phyloP scores from a whole-genome alignment of 129 eudicot species.

The Flaveria linearis region DNA sequence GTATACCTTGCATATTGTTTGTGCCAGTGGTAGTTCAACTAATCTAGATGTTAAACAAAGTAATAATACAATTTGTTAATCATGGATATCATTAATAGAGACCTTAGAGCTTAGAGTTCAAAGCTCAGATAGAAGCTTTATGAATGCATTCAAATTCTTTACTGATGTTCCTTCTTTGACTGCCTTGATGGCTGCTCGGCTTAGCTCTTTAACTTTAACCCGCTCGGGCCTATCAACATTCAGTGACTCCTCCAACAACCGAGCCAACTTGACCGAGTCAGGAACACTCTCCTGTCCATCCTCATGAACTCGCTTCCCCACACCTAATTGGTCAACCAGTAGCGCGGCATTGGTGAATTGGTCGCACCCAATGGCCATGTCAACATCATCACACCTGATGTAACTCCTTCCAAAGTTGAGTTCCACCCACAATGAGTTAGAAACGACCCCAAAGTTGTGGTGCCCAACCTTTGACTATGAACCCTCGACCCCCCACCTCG shows the following conservation, averaged over 20 bases:
- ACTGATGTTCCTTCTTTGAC: conserved; percentile 41
- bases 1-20: no score
- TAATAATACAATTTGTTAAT: no score
- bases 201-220: conserved; percentile 22
- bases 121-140: conserved; percentile 23
- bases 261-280: conserved; percentile 39
- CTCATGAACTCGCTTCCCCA: conserved; percentile 40
- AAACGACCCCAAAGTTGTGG: conserved; percentile 53
- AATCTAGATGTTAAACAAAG: no score
- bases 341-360: conserved; percentile 42
- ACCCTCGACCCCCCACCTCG: conserved; percentile 43
- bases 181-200: conserved; percentile 27
- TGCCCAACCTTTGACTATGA: conserved; percentile 49
- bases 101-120: neutral
- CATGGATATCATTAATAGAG: neutral
- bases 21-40: no score
- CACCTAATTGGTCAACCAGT: conserved; percentile 40
- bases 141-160: conserved; percentile 26
- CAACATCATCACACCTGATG: conserved; percentile 41
- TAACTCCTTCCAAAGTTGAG: conserved; percentile 42
- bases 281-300: conserved; percentile 42
- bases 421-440: conserved; percentile 66
- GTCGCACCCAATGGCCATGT: conserved; percentile 52
- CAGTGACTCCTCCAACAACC: conserved; percentile 31
- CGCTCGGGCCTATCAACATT: neutral